These are phyloP conservation scores for Thyridium curvatum DNA, from an alignment of 2,329 filamentous ascomycete genomes.

Conservation along the genomic window DNA sequence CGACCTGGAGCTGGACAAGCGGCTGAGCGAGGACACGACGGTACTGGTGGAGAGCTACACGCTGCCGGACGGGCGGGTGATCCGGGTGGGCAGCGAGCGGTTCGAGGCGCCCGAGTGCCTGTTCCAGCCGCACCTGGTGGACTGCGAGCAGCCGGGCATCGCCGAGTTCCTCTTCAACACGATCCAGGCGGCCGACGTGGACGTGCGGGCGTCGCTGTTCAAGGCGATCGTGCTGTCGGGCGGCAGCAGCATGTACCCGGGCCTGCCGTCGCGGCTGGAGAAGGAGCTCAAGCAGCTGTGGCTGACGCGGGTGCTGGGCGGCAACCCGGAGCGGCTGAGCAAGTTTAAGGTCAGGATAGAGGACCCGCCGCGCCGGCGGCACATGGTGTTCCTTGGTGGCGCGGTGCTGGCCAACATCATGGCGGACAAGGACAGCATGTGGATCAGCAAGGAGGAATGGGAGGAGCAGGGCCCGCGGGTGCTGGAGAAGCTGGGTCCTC, in stretches of 20 bases:
- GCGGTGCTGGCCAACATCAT: slow-evolving; percentile 98
- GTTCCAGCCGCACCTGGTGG: slow-evolving; percentile 96
- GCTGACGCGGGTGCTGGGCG: slow-evolving; percentile 84
- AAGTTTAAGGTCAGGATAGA: slow-evolving; percentile 99
- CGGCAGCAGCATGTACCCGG: slow-evolving; percentile 98
- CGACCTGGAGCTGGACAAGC: slow-evolving; percentile 93
- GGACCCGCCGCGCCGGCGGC: slow-evolving; percentile 87
- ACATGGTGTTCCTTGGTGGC: slow-evolving; percentile 99
- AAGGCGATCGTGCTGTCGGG: slow-evolving; percentile 96
- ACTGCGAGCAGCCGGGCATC: slow-evolving; percentile 94
- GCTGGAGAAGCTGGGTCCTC: slow-evolving; percentile 87
- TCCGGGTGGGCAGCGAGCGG: slow-evolving; percentile 90
- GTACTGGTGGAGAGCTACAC: slow-evolving; percentile 97
- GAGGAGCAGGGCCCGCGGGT: slow-evolving; percentile 81
- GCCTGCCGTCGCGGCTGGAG: slow-evolving; percentile 86
- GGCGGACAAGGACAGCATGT: slow-evolving; percentile 98
- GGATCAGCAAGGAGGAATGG: slow-evolving; percentile 97
- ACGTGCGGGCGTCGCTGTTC: slow-evolving; percentile 88
- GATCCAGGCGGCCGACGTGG: slow-evolving; percentile 91
- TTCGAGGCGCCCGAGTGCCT: slow-evolving; percentile 98
- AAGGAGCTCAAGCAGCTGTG: slow-evolving; percentile 99
- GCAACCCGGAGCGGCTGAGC: slow-evolving; percentile 87
- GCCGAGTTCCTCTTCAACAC: slow-evolving; percentile 98
- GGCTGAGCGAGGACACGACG: slow-evolving; percentile 93
- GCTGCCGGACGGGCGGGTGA: slow-evolving; percentile 90